A percentile compares a stretch with the other conserved stretches of the same genome.
Evolutionary conservation across 2,329 filamentous ascomycete genomes (phyloP).

Genomic region (Diaporthe sp.): DNA sequence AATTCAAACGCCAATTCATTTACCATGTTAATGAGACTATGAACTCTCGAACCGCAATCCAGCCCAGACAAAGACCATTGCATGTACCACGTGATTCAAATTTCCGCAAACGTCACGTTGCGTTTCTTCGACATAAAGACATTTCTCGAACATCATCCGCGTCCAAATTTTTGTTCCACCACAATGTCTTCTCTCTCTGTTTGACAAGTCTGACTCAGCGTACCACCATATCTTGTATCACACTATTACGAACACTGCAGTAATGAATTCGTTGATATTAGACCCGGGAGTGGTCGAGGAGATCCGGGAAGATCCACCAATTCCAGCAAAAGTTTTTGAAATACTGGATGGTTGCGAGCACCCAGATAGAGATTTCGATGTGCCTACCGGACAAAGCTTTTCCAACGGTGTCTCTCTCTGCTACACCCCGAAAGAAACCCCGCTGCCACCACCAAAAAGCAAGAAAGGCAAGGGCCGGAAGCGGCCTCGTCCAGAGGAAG

Average conservation of each 20-base stretch:
- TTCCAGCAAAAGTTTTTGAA: neutral
- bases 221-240: neutral
- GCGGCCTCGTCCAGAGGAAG: neutral
- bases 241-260: neutral
- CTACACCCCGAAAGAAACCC: neutral
- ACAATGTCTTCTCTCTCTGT: neutral
- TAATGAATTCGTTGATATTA: neutral
- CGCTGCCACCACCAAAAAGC: neutral
- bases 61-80: too few species aligned
- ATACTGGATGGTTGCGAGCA: neutral
- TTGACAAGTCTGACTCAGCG: neutral
- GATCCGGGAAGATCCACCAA: neutral
- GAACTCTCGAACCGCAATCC: too few species aligned
- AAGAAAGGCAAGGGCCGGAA: neutral
- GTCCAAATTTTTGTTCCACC: neutral
- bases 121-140: neutral
- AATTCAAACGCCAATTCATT: too few species aligned
- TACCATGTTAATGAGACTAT: too few species aligned
- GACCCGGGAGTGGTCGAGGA: neutral
- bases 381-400: neutral
- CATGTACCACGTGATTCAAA: neutral
- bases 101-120: slow-evolving; percentile 7
- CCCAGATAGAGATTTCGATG: neutral
- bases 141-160: neutral
- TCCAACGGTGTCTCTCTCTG: neutral